Base-by-base conservation (phyloP, 2,329 filamentous ascomycete genomes). In the Fonsecaea pugnacius region DNA sequence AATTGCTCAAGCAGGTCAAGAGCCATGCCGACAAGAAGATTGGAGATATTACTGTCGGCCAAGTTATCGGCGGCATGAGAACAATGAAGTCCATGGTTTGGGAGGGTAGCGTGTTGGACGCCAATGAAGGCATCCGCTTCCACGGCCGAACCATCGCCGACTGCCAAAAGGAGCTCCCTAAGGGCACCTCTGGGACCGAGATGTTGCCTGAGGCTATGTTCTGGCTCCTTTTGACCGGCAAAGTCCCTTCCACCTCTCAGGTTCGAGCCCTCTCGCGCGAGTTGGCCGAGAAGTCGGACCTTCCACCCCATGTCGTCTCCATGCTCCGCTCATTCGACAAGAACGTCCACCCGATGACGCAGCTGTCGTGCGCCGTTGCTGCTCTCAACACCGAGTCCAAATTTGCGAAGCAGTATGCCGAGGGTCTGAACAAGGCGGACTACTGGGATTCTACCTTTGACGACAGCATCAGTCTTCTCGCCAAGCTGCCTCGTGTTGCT, bases 131-230 rank as follows among this genome's bases (percentile, higher is more conserved):
- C 65, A 99, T 99, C 76, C 91, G 94, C 69, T 99, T 99, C 85
- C 95, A 98, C 78, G 95, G 95, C 76, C 90, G 90, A 74, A 97
- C 93, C 69, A 99, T 99, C 84, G 96, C 96, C 81, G 94, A 99
- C 76, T 99, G 95, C 83, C 95, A 98, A 77, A 87, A 89, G 71
- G 89, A 92, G 78, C 87, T 98, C 16, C 93, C 95, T 76, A 98
- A 97, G 84, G 95, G 94, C 71, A 92, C 86, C 65, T 87, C 90
- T 2, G 92, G 94, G 73, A 96, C 92, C 5, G 94, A 98, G 81
- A 99, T 98, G 95, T 86, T 98, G 12, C 95, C 95, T 54, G 95
- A 99, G 80, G 89, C 94, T 78, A 99, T 99, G 95, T 99, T 99
- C 85, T 99, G 95, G 95, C 87, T 98, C 48, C 87, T 99, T 57